phyloP scores from a whole-genome alignment of 805 yeast species.

The Candida odintsovae region DNA sequence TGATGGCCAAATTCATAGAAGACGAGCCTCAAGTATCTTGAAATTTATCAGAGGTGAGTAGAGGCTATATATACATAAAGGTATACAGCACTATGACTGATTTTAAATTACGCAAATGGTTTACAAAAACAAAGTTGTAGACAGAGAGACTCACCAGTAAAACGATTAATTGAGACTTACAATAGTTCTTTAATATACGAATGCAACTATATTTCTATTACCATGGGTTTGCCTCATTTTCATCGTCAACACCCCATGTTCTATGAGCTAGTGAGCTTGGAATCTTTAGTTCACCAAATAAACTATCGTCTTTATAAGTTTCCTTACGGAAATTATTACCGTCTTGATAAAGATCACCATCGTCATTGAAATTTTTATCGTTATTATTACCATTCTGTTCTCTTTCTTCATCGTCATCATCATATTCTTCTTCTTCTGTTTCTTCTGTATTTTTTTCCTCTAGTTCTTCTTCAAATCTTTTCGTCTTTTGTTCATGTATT shows the following conservation, averaged over 20 bases:
- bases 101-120: no score
- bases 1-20: neutral
- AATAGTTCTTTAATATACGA: no score
- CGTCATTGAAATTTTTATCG: constrained; percentile 10
- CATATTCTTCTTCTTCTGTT: constrained; percentile 28
- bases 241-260: constrained; percentile 44
- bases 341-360: constrained; percentile 3
- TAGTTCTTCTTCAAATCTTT: constrained; percentile 19
- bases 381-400: constrained; percentile 12
- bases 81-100: no score
- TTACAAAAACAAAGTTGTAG: no score
- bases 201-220: neutral
- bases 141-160: no score
- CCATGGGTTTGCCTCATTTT: constrained; percentile 62
- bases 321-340: constrained; percentile 1
- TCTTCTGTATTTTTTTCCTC: no score
- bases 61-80: neutral
- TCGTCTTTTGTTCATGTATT: constrained; percentile 40
- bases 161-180: no score
- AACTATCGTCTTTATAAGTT: constrained; percentile 37
- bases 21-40: neutral
- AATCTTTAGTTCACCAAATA: constrained; percentile 41
- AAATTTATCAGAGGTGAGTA: neutral
- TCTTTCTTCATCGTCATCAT: constrained; percentile 7
- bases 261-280: constrained; percentile 48